Conservation (phyloP, 352 stramenopile genomes). For the Plasmopara viticola region DNA sequence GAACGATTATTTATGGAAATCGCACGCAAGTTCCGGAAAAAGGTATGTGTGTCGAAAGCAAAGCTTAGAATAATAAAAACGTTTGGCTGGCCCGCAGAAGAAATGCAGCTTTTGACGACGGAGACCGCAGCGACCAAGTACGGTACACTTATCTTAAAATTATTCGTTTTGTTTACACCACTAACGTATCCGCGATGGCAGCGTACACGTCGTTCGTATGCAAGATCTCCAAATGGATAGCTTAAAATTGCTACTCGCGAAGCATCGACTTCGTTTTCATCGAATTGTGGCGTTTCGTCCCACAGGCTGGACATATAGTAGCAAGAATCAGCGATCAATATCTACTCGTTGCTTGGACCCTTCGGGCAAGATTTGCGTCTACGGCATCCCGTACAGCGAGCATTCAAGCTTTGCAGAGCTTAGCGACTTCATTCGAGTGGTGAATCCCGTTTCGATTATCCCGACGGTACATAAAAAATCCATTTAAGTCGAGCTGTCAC, state of each 20-base stretch:
- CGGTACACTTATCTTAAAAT: constrained; percentile 6
- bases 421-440: constrained; percentile 85
- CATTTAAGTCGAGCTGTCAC: background rate
- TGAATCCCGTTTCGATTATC: constrained; percentile 86
- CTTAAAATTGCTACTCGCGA: constrained; percentile 49
- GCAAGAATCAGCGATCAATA: constrained; percentile 34
- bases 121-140: constrained; percentile 67
- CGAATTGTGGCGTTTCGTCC: constrained; percentile 93
- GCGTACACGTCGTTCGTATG: constrained; percentile 91
- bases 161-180: constrained; percentile 4
- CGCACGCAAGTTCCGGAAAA: constrained; percentile 59
- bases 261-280: constrained; percentile 62
- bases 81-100: constrained; percentile 75
- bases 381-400: constrained; percentile 95
- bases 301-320: constrained; percentile 88
- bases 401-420: constrained; percentile 95
- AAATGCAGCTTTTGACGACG: constrained; percentile 86
- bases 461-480: constrained; percentile 70
- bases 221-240: constrained; percentile 91
- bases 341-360: constrained; percentile 74
- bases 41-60: constrained; percentile 72
- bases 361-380: constrained; percentile 83
- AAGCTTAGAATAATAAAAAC: constrained; percentile 85
- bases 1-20: constrained; percentile 95
- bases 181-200: constrained; percentile 14